Evolutionary conservation across 1,284 basidiomycete genomes (phyloP).

Genomic region (Moniliophthora roreri): DNA sequence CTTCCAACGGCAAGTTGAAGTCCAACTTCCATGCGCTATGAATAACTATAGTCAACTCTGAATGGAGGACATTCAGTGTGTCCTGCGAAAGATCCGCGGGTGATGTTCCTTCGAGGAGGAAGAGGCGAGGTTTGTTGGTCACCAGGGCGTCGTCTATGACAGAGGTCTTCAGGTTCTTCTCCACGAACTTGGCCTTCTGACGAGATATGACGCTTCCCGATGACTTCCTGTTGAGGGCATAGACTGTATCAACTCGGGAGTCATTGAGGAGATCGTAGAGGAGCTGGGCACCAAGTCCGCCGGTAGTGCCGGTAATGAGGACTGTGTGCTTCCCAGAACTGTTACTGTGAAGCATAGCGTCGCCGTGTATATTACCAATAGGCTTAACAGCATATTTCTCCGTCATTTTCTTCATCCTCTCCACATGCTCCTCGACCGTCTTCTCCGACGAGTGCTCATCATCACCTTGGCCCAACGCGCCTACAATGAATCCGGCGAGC

Average conservation of each 20-base stretch:
- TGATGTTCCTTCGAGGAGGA: not conserved
- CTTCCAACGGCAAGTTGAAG: constrained; percentile 26
- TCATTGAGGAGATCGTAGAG: not conserved
- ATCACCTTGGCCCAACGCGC: too few species aligned
- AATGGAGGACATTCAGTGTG: not conserved
- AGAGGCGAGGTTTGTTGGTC: too few species aligned
- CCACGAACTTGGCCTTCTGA: not conserved
- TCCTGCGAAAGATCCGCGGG: not conserved
- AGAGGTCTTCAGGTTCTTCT: not conserved
- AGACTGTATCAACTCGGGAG: not conserved
- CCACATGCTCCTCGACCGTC: not conserved
- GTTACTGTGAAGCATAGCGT: not conserved
- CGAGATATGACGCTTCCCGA: not conserved
- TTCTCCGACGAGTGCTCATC: not conserved
- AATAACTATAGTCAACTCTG: constrained; percentile 22
- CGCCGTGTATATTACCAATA: not conserved
- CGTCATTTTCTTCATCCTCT: constrained; percentile 6
- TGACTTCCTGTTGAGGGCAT: not conserved
- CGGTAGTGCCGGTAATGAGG: constrained; percentile 1
- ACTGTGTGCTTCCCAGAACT: not conserved
- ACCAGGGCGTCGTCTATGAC: not conserved
- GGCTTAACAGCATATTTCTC: constrained; percentile 1
- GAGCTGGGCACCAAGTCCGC: not conserved
- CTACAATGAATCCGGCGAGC: constrained; percentile 7
- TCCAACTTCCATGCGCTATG: constrained; percentile 30